Base-by-base conservation (phyloP, 257 asterid species). In the Plectranthus barbatus region DNA sequence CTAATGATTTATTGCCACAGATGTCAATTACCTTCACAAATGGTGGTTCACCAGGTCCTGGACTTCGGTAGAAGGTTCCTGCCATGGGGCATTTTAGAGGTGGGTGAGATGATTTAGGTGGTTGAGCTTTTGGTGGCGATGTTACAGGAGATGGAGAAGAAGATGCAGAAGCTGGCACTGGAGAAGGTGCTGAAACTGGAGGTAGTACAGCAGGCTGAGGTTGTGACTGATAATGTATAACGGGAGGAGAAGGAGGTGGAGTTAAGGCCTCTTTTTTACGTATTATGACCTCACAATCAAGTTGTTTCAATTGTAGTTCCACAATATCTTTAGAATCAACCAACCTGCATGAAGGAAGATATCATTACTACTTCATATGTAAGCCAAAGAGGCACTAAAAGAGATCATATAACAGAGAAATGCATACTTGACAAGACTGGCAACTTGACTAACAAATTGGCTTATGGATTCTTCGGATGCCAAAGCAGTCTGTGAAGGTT, bases 41-140 rank as follows among this genome's bases (percentile, higher is more conserved):
- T 56, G 90, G 73, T 13, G 94, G 91, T 79, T 84, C 98, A 39
- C 94, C 82, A 45, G 98, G 98, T 62, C 31, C 98, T 56, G 95
- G 87, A 68, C 89, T 60, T 63, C 95, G 80, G 67, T 88, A 91
- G 69, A 91, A 84, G 37, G 90, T 91, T 71, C 98, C 98, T 5
- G 98, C 95, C 98, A 91, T 88, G 60, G 98, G 98, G 60, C 72
- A 67, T 72, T 86, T 85, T 23, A 91, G 80, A 29, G 86, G 85
- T 58, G 91, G 94, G 66, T 67, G 83, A 67, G 96, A 78, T 41
- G 84, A 88, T 74, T 79, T 84, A 47, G 94, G 33, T 59, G 82
- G 70, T 67, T 65, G 84, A 49, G 87, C 71, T 76, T 72, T 78
- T 50, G 81, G 75, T 9, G 83, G 70, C 21, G 74, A 57, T 60